Conservation (phyloP, 176 grass and related monocot species). For the Cenchrus fungigraminus region DNA sequence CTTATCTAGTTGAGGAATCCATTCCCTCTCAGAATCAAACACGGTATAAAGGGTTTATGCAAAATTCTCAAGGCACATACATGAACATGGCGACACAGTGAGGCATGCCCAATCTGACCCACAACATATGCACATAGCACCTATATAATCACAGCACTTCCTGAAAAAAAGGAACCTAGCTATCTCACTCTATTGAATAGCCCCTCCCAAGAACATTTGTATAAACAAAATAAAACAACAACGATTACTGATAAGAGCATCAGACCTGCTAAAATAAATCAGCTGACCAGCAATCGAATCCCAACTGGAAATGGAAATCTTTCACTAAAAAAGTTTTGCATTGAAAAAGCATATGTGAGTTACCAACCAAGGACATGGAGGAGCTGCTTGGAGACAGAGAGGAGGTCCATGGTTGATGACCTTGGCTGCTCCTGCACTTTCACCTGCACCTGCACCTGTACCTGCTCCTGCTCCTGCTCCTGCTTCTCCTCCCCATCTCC, state of each 20-base stretch:
- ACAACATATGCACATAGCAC: not conserved
- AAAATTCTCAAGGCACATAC: not conserved
- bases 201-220: not conserved
- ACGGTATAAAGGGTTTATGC: conserved; percentile 2
- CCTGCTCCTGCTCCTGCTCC: conserved; percentile 26
- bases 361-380: conserved; percentile 79
- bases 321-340: not conserved
- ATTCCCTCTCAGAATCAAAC: not conserved
- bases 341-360: conserved; percentile 21
- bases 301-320: not conserved
- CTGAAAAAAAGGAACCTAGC: not conserved
- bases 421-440: conserved; percentile 38
- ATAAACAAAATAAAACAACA: not conserved
- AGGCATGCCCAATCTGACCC: not conserved
- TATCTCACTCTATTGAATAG: not conserved
- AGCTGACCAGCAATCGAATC: not conserved
- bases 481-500: conserved; percentile 37
- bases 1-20: not conserved
- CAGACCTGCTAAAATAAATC: not conserved
- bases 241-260: not conserved
- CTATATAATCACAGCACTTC: not conserved
- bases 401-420: conserved; percentile 64
- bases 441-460: not conserved
- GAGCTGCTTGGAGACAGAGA: conserved; percentile 72
- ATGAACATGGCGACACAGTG: not conserved